phyloP scores from a whole-genome alignment of 805 yeast genomes.

The Candida ipomoeae region DNA sequence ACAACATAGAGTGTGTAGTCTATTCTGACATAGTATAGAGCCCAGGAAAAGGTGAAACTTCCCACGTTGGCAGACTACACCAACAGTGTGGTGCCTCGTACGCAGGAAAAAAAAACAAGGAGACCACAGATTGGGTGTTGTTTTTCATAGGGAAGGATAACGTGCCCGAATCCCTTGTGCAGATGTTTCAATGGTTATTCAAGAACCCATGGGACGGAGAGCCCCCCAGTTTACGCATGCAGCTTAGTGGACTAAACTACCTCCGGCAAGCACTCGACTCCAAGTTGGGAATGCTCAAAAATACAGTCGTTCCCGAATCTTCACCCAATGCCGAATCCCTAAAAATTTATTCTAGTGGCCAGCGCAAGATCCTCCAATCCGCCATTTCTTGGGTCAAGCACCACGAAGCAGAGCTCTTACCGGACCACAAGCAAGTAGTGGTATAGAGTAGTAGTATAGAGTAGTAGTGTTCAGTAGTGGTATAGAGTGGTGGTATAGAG shows the following conservation, averaged over 20 bases:
- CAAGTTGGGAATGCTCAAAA: conserved; percentile 41
- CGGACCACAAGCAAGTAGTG: conserved; percentile 42
- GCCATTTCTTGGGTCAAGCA: conserved; percentile 43
- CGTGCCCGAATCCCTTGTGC: conserved; percentile 43
- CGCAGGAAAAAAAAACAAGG: conserved; percentile 9
- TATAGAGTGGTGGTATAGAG: no score
- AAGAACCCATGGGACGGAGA: conserved; percentile 45
- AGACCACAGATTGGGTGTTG: conserved; percentile 32
- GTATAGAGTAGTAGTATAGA: no score
- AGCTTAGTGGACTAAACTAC: conserved; percentile 58
- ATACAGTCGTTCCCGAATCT: conserved; percentile 11
- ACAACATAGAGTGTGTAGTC: no score
- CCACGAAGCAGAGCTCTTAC: conserved; percentile 44
- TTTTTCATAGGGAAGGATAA: conserved; percentile 33
- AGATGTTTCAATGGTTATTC: conserved; percentile 53
- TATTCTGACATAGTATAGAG: no score
- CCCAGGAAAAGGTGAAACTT: conserved; percentile 27
- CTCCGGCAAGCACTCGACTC: conserved; percentile 47
- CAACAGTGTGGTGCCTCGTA: conserved; percentile 26
- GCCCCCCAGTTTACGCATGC: conserved; percentile 48
- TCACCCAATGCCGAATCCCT: conserved; percentile 22
- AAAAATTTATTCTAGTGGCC: conserved; percentile 46
- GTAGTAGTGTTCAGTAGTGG: no score
- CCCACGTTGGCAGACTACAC: conserved; percentile 38
- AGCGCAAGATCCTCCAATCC: conserved; percentile 42